Base-by-base conservation (phyloP, 202 grass and related monocot genomes). In the Musa balbisiana region DNA sequence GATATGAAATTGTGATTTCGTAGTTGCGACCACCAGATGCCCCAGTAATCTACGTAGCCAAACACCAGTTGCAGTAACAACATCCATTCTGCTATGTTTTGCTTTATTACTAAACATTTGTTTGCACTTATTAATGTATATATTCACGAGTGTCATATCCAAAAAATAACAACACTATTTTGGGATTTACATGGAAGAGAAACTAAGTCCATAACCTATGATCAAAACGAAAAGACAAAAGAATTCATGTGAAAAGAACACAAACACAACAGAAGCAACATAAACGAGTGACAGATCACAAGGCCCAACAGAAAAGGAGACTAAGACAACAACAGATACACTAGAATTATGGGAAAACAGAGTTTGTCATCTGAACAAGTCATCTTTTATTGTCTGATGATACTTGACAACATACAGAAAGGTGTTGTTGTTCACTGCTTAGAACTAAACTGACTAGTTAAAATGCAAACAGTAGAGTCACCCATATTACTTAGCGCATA, bases 381-480 rank as follows among this genome's bases (percentile, higher is more conserved):
- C 67, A 51, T 21, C 20, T 70, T 50, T 69, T 19, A 69, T 43
- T 51, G 17, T 51, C 43, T 70, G 49, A 51, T 70, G 10, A 70
- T 51, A 33, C 67, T 51, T 19, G 67, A 51, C 43, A 70, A 70
- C 67, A 70, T 1, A 51, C 63, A 22, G n/a, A 22, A 70, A 70
- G 17, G 49, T 70, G 49, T 70, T 70, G 43, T 70, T 70, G 49
- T 49, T n/a, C 67, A 51, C 67, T 10, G 24, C 67, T 70, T 70
- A 21, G 67, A 10, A 16, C 33, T 70, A 21, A 70, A 70, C 49
- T 70, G 67, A 70, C 25, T 19, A 43, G 67, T 52, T 51, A 77
- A 23, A 17, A 17, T 58, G 19, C n/a, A 33, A 64, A 43, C 27
- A 52, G 27, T 52, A 15, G 58, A 60, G 73, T 62, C 52, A 62